Percentiles rank a stretch among this genome's conserved stretches.
phyloP scores from a whole-genome alignment of 441 rosid species.

The Euphorbia schlechtendalii region DNA sequence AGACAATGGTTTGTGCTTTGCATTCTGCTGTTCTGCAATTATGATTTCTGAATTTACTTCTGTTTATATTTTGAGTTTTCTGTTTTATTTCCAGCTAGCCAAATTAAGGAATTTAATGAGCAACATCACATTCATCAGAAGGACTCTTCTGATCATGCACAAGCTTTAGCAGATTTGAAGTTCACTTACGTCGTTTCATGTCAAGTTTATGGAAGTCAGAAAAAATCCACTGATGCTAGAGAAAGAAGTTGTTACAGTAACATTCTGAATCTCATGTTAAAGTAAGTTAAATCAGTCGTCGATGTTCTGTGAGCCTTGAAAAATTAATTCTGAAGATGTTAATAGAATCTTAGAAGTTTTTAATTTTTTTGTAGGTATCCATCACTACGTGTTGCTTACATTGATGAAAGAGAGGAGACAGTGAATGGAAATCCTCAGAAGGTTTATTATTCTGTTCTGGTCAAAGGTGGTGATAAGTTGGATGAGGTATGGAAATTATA shows the following conservation, averaged over 20 bases:
- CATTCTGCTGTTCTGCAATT: slow-evolving; percentile 9
- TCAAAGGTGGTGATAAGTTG: slow-evolving; percentile 72
- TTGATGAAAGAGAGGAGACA: slow-evolving; percentile 75
- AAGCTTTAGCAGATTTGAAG: slow-evolving; percentile 82
- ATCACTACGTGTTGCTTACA: slow-evolving; percentile 84
- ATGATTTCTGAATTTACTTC: slow-evolving; percentile 6
- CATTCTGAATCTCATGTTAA: slow-evolving; percentile 79
- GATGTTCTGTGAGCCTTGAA: slow-evolving; percentile 14
- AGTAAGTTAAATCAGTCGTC: slow-evolving; percentile 40
- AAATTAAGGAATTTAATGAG: slow-evolving; percentile 33
- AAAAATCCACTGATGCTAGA: slow-evolving; percentile 47
- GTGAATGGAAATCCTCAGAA: slow-evolving; percentile 49
- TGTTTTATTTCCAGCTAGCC: slow-evolving; percentile 26
- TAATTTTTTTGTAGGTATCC: slow-evolving; percentile 51
- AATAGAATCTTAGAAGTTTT: slow-evolving; percentile 16
- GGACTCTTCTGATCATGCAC: slow-evolving; percentile 36
- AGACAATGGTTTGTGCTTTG: slow-evolving; percentile 50
- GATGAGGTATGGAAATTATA: slow-evolving; percentile 56
- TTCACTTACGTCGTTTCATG: slow-evolving; percentile 98
- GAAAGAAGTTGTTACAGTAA: slow-evolving; percentile 73
- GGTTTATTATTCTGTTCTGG: slow-evolving; percentile 74
- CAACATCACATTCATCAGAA: slow-evolving; percentile 20
- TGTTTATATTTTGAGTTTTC: slow-evolving; percentile 11
- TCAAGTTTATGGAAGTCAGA: slow-evolving; percentile 78
- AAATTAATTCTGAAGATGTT: slow-evolving; percentile 12